These are phyloP conservation scores for Peronospora farinosa DNA, from an alignment of 352 stramenopile species.

Conservation along the genomic window DNA sequence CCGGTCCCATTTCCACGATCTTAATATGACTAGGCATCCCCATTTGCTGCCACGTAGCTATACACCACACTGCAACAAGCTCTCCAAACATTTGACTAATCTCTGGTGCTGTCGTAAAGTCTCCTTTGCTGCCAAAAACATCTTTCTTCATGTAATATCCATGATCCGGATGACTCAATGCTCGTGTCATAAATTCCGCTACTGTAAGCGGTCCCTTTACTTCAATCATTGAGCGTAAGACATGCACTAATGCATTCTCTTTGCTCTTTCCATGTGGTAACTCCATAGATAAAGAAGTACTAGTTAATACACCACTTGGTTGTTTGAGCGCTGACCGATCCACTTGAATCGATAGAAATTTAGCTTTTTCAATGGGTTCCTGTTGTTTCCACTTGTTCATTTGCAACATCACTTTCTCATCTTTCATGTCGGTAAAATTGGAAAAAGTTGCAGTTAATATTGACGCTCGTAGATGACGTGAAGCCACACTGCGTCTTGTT, in stretches of 20 bases:
- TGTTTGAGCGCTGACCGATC: slow-evolving; percentile 74
- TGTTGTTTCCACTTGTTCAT: slow-evolving; percentile 58
- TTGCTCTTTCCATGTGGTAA: slow-evolving; percentile 38
- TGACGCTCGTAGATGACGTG: slow-evolving; percentile 2
- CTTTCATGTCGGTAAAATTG: background rate
- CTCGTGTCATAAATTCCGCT: slow-evolving; percentile 91
- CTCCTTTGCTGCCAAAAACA: slow-evolving; percentile 85
- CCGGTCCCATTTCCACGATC: slow-evolving; percentile 89
- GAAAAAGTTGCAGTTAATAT: slow-evolving; percentile 8
- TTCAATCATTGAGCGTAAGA: slow-evolving; percentile 88
- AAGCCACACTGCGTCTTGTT: background rate
- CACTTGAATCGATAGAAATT: slow-evolving; percentile 55
- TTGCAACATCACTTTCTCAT: slow-evolving; percentile 29
- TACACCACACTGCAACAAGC: slow-evolving; percentile 88
- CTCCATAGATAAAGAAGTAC: slow-evolving; percentile 24
- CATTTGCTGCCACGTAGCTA: slow-evolving; percentile 89
- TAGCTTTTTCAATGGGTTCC: slow-evolving; percentile 38
- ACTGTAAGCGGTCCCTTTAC: slow-evolving; percentile 90
- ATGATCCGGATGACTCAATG: slow-evolving; percentile 86
- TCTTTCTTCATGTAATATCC: slow-evolving; percentile 95
- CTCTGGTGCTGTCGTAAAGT: slow-evolving; percentile 92
- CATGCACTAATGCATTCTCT: slow-evolving; percentile 65
- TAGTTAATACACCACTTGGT: slow-evolving; percentile 22
- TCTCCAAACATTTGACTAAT: slow-evolving; percentile 93
- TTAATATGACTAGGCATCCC: slow-evolving; percentile 63